Conservation (phyloP, 1,284 basidiomycete genomes). For the Mycosarcoma mackinlayi region DNA sequence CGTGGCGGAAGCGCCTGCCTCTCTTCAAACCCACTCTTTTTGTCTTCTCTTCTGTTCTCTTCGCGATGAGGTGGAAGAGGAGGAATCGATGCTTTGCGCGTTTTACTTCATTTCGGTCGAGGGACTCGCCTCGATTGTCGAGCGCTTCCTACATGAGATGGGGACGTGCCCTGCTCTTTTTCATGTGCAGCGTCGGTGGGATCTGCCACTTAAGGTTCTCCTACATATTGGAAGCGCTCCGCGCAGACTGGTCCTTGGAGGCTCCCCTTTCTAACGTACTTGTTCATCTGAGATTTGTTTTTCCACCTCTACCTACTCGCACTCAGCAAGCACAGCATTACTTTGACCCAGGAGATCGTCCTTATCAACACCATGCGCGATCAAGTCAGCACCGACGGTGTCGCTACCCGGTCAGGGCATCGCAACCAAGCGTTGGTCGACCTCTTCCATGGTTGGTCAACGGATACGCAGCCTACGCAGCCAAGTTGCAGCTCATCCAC, state of each 20-base stretch:
- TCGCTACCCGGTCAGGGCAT: neutral
- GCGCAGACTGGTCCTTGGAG: neutral
- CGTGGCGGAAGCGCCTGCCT: too few species aligned
- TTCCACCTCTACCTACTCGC: neutral
- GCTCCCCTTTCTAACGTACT: constrained; percentile 1
- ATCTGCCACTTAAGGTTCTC: neutral
- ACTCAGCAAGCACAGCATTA: neutral
- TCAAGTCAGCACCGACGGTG: neutral
- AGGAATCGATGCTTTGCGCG: neutral
- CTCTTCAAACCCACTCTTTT: too few species aligned
- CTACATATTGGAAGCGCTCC: constrained; percentile 2
- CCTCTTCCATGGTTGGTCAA: constrained; percentile 24
- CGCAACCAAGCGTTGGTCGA: constrained; percentile 10
- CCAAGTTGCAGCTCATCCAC: constrained; percentile 1
- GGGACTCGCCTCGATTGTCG: neutral
- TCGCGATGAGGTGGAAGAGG: too few species aligned
- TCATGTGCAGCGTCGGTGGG: neutral
- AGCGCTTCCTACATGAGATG: neutral
- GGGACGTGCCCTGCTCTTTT: neutral
- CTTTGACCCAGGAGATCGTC: neutral
- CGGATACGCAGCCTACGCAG: constrained; percentile 2
- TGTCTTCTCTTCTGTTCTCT: too few species aligned
- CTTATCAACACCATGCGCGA: constrained; percentile 5
- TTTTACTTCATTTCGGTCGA: neutral
- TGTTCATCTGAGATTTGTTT: neutral